Percentiles rank a stretch among this genome's conserved stretches.
These are phyloP conservation scores for Lindgomyces ingoldianus DNA, from an alignment of 495 filamentous ascomycete genomes.

Conservation along the genomic window DNA sequence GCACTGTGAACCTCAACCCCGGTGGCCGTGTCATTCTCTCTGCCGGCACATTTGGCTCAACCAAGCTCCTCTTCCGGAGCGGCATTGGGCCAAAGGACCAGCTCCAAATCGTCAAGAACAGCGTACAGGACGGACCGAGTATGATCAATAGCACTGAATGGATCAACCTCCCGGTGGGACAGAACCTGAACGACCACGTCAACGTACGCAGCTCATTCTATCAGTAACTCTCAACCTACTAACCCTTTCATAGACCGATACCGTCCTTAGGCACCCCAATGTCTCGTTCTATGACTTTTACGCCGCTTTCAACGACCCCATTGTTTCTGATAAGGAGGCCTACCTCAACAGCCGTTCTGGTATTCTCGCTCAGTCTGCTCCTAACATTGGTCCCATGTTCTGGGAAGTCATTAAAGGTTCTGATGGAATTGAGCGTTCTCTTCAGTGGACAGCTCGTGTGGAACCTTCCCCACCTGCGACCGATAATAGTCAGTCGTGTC, in stretches of 20 bases:
- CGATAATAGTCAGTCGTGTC: conserved; percentile 30
- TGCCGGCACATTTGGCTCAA: conserved; percentile 69
- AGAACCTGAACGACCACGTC: conserved; percentile 70
- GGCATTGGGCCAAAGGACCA: conserved; percentile 46
- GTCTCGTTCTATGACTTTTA: conserved; percentile 68
- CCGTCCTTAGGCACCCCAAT: conserved; percentile 61
- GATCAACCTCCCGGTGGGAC: conserved; percentile 74
- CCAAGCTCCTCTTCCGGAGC: conserved; percentile 63
- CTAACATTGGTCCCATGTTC: conserved; percentile 63
- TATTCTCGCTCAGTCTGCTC: conserved; percentile 68
- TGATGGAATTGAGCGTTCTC: conserved; percentile 65
- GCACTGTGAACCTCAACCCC: conserved; percentile 61
- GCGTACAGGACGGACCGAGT: conserved; percentile 35
- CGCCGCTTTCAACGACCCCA: conserved; percentile 56
- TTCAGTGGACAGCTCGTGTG: conserved; percentile 66
- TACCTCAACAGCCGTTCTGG: conserved; percentile 59
- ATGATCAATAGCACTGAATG: conserved; percentile 62
- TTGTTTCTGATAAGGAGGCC: conserved; percentile 47
- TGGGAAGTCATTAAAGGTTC: conserved; percentile 61
- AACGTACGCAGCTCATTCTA: conserved; percentile 14
- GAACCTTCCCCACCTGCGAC: conserved; percentile 42
- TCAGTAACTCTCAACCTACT: conserved; percentile 32
- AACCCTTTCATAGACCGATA: conserved; percentile 58
- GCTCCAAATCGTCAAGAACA: conserved; percentile 41
- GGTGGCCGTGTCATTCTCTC: conserved; percentile 67